A percentile compares a stretch with the other conserved stretches of the same genome.
These are phyloP conservation scores for Forsythia suspensa DNA, from an alignment of 257 asterid genomes.

Conservation along the genomic window DNA sequence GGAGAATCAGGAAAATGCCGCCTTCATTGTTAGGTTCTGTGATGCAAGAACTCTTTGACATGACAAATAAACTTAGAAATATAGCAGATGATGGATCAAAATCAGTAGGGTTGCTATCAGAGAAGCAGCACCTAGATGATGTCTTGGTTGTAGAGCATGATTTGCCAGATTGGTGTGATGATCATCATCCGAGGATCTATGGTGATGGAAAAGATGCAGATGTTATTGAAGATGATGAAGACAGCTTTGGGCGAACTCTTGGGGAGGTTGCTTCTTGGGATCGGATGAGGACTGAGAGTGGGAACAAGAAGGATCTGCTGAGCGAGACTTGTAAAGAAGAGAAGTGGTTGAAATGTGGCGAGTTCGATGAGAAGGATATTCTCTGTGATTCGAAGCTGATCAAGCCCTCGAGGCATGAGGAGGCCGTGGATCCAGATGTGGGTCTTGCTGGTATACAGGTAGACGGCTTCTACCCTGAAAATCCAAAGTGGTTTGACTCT, in stretches of 20 bases:
- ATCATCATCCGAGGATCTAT: slow-evolving; percentile 64
- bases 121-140: slow-evolving; percentile 76
- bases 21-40: slow-evolving; percentile 58
- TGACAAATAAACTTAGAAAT: slow-evolving; percentile 64
- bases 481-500: slow-evolving; percentile 96
- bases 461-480: slow-evolving; percentile 80
- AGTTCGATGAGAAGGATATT: slow-evolving; percentile 72
- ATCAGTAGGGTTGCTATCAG: slow-evolving; percentile 56
- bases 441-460: slow-evolving; percentile 80
- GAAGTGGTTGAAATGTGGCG: slow-evolving; percentile 83
- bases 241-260: slow-evolving; percentile 92
- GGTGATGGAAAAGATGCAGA: slow-evolving; percentile 85
- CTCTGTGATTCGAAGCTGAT: slow-evolving; percentile 51
- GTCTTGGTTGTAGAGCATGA: slow-evolving; percentile 93
- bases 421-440: slow-evolving; percentile 68
- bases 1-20: slow-evolving; percentile 66
- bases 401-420: slow-evolving; percentile 57
- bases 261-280: slow-evolving; percentile 98
- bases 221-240: slow-evolving; percentile 90
- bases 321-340: slow-evolving; percentile 77
- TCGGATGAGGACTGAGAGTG: slow-evolving; percentile 69
- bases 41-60: slow-evolving; percentile 74
- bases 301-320: slow-evolving; percentile 68
- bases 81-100: slow-evolving; percentile 74
- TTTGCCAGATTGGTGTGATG: slow-evolving; percentile 94